Base-by-base conservation (phyloP, 768 basidiomycete species). In the Russula sp. region DNA sequence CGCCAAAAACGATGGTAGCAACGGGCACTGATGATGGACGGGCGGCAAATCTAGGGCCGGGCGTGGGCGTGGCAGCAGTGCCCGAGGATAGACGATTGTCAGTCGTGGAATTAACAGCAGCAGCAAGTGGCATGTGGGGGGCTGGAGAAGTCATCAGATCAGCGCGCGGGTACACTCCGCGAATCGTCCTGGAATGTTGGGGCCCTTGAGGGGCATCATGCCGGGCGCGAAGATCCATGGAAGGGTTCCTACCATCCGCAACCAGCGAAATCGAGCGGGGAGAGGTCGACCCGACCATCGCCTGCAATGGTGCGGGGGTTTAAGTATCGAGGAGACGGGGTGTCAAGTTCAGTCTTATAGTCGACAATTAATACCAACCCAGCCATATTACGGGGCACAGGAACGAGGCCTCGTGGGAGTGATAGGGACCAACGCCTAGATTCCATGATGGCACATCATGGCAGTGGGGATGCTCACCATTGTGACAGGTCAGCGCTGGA, bases 231-330 rank as follows among this genome's bases (percentile, higher is more conserved):
- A 1, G 16, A 18, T 34, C 14, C 16, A 34, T 51, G 18, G 50
- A 32, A 32, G 50, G 1, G 34, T 51, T 50, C 14, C 13, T 18
- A 27, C 14, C 20, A 6, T 8, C 37, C 14, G 31, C 45, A 14
- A 54, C 14, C 37, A 14, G 20, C 22, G 54, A 32, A 34, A 3
- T 3, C n/a, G 50, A 53, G 35, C 5, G 22, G 18, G 56, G 11
- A 6, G 27, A 18, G 32, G 32, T 3, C n/a, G 34, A 42, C 53
- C 35, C 39, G 34, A 51, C 53, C 63, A 64, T 59, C 57, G 63
- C 63, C 63, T 64, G 63, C 58, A 58, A 40, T 55, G 63, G 53
- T 55, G 53, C 57, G 58, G 57, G 48, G 32, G 11, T 31, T n/a
- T 27, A 10, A 32, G 39, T 6, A 45, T 2, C 27, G 11, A 34